Percentiles rank a stretch among this genome's conserved stretches.
phyloP scores from a whole-genome alignment of 805 yeast species.

The Cyberlindnera meyerae region DNA sequence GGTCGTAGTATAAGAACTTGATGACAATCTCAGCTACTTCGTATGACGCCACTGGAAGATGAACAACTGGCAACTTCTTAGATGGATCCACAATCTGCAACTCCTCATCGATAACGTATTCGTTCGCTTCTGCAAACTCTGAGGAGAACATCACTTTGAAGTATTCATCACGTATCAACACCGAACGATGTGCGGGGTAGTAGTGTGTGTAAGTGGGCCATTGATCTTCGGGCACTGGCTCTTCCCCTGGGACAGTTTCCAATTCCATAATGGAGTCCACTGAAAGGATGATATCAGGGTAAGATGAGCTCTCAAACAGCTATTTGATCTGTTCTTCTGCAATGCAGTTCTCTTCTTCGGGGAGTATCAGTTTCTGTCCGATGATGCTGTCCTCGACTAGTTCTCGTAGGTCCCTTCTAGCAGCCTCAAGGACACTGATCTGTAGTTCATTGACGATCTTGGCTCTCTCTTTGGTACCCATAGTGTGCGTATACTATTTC shows the following conservation, averaged over 20 bases:
- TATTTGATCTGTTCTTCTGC: constrained; percentile 6
- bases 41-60: constrained; percentile 26
- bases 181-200: constrained; percentile 63
- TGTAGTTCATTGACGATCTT: constrained; percentile 29
- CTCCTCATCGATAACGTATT: constrained; percentile 10
- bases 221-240: constrained; percentile 5
- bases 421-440: constrained; percentile 15
- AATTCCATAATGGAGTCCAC: constrained; percentile 30
- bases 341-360: constrained; percentile 4
- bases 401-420: constrained; percentile 18
- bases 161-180: constrained; percentile 57
- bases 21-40: constrained; percentile 47
- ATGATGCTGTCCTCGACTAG: constrained; percentile 19
- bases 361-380: constrained; percentile 10
- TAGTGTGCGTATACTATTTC: constrained; percentile 25
- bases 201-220: constrained; percentile 21
- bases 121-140: constrained; percentile 34
- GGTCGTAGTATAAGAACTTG: constrained; percentile 56
- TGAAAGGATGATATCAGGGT: constrained; percentile 46
- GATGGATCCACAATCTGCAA: constrained; percentile 12
- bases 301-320: constrained; percentile 17
- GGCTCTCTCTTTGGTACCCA: constrained; percentile 29
- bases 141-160: constrained; percentile 60
- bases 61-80: constrained; percentile 28
- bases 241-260: constrained; percentile 4